Conservation (phyloP, 2,329 filamentous ascomycete species). For the Xylariaceae sp. region DNA sequence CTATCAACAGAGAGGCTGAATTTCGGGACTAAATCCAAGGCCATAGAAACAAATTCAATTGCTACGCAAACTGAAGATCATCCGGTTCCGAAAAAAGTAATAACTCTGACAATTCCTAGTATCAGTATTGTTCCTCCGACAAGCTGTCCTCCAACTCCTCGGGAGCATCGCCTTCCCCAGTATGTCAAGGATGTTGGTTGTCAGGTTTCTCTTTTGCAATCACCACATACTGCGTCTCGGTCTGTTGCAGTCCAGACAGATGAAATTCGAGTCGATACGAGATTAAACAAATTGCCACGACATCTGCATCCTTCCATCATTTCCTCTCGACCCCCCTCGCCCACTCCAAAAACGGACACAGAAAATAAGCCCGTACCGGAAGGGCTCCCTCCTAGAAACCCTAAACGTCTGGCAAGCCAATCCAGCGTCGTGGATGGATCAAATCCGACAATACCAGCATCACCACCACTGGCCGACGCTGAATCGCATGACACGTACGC, state of each 20-base stretch:
- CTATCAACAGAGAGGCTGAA: conserved; percentile 43
- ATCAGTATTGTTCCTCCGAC: conserved; percentile 89
- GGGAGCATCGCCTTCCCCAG: conserved; percentile 69
- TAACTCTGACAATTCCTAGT: conserved; percentile 61
- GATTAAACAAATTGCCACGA: conserved; percentile 67
- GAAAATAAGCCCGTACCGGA: conserved; percentile 44
- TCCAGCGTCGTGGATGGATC: conserved; percentile 44
- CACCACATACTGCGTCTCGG: conserved; percentile 43
- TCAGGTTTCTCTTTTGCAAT: conserved; percentile 61
- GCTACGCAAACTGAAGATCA: conserved; percentile 59
- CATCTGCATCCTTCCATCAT: conserved; percentile 79
- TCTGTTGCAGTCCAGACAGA: conserved; percentile 74
- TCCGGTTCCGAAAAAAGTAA: conserved; percentile 25
- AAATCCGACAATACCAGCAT: conserved; percentile 46
- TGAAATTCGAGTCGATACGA: conserved; percentile 78
- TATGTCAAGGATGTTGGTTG: conserved; percentile 77
- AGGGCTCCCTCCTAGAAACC: conserved; percentile 56
- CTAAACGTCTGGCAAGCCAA: conserved; percentile 49
- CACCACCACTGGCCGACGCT: conserved; percentile 27
- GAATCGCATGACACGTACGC: conserved; percentile 64
- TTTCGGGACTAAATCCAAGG: conserved; percentile 29
- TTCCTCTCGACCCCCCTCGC: conserved; percentile 56
- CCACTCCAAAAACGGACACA: conserved; percentile 38
- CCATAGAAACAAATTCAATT: conserved; percentile 46
- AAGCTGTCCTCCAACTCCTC: conserved; percentile 76